Percentiles rank a stretch among this genome's conserved stretches.
Conservation (phyloP, 164 flowering plant species). For the Vitis cinerea region DNA sequence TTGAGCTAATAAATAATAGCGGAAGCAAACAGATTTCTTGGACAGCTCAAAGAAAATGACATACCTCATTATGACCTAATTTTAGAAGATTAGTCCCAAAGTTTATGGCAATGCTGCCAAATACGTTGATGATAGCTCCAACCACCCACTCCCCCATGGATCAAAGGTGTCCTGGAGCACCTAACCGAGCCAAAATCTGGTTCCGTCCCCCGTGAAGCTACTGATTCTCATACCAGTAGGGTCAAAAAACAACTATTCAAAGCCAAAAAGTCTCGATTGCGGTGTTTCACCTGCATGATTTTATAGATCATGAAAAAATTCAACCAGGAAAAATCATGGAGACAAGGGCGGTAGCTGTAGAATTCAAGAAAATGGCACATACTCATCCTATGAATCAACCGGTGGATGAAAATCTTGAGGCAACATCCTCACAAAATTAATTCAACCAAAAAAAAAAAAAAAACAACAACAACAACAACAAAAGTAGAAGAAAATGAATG, state of each 20-base stretch:
- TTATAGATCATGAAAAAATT: constrained; percentile 2
- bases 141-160: constrained; percentile 94
- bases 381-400: background rate
- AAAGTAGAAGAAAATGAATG: too few relatives aligned
- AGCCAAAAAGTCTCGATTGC: background rate
- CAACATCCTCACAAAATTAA: too few relatives aligned
- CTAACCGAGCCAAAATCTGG: constrained; percentile 10
- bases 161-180: constrained; percentile 16
- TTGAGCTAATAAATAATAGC: too few relatives aligned
- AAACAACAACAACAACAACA: too few relatives aligned
- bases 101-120: constrained; percentile 94
- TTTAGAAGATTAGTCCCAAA: constrained; percentile 97
- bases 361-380: background rate
- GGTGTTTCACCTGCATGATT: constrained; percentile 9
- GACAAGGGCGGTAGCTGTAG: background rate
- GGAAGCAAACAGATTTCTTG: background rate
- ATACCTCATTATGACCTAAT: constrained; percentile 90
- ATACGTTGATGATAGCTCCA: constrained; percentile 88
- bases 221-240: constrained; percentile 6
- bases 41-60: background rate
- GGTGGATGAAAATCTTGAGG: background rate
- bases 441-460: too few relatives aligned
- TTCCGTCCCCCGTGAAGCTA: constrained; percentile 2
- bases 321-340: background rate
- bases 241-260: background rate